These are phyloP conservation scores for Boletus patriciae DNA, from an alignment of 768 basidiomycete genomes.

Conservation along the genomic window DNA sequence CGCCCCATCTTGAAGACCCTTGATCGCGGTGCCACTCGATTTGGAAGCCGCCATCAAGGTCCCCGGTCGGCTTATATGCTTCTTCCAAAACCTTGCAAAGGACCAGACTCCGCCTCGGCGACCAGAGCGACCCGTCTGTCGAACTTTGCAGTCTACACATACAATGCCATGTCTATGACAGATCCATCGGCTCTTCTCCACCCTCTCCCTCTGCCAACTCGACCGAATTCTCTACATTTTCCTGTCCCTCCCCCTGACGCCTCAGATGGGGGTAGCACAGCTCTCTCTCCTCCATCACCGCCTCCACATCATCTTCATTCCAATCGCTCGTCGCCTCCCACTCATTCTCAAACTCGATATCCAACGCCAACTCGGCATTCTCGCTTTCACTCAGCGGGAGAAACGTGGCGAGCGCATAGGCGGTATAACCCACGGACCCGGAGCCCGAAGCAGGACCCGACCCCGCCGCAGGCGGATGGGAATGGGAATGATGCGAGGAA, in stretches of 20 bases:
- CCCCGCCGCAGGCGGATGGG: background rate
- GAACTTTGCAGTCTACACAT: no score
- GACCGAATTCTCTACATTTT: no score
- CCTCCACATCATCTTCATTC: slow-evolving; percentile 88
- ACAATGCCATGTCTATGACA: slow-evolving; percentile 21
- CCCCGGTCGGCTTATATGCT: no score
- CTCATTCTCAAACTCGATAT: slow-evolving; percentile 86
- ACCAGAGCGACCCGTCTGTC: no score
- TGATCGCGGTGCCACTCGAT: no score
- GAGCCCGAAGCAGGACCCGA: background rate
- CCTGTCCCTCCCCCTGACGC: background rate
- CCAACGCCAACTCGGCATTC: slow-evolving; percentile 53
- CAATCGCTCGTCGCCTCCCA: slow-evolving; percentile 90
- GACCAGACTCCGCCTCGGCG: no score
- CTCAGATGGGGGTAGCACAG: slow-evolving; percentile 57
- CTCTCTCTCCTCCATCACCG: slow-evolving; percentile 67
- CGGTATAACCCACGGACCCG: background rate
- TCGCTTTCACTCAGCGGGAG: slow-evolving; percentile 44
- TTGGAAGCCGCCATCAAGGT: no score
- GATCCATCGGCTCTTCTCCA: slow-evolving; percentile 43
- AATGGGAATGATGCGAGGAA: background rate
- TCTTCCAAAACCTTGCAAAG: no score
- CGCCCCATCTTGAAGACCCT: no score
- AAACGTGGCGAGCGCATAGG: slow-evolving; percentile 23
- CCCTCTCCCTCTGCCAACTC: slow-evolving; percentile 37